Base-by-base conservation (phyloP, 257 asterid species). In the Nicotiana undulata region DNA sequence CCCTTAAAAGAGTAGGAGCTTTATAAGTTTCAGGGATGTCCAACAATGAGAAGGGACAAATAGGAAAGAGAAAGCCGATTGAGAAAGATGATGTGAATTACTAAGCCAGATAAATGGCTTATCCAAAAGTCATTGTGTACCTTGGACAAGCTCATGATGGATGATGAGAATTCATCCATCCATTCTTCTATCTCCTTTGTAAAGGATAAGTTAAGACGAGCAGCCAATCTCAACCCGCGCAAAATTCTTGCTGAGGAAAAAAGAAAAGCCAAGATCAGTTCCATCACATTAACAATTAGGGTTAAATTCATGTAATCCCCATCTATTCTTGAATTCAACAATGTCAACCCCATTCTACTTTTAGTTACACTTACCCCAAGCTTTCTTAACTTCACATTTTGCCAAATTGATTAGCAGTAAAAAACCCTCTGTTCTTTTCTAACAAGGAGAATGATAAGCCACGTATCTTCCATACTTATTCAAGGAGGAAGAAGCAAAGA, bases 221-320 rank as follows among this genome's bases (percentile, higher is more conserved):
- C 99, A 63, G 99, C 98, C 66, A 96, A 90, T 88, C 99, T 94
- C 86, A 94, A 77, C 80, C 97, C 98, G 66, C 99, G 97, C 89
- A 96, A 85, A 83, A 96, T 94, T 88, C 99, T 94, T 79, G 98
- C 99, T 95, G 93, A 79, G 61, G 61, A 18, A 74, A 74, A 68
- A 74, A 22, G 37, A 74, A 65, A 65, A 24, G 53, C 61, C 61
- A 2, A 49, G 44, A 74, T 74, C 49, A 74, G 78, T 74, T 74
- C 78, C 40, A 46, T 22, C 61, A 74, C 53, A 46, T 74, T 49
- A 74, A 51, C 40, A 15, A 49, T 15, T 49, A 24, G 78, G 61
- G 24, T 74, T 49, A 74, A 46, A 72, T 20, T 70, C 34, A 44
- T 22, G 55, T 68, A 2, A 28, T 17, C 56, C 76, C n/a, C 22